Conservation (phyloP, 192 early-diverging fungal species). For the Coemansia aciculifera region DNA sequence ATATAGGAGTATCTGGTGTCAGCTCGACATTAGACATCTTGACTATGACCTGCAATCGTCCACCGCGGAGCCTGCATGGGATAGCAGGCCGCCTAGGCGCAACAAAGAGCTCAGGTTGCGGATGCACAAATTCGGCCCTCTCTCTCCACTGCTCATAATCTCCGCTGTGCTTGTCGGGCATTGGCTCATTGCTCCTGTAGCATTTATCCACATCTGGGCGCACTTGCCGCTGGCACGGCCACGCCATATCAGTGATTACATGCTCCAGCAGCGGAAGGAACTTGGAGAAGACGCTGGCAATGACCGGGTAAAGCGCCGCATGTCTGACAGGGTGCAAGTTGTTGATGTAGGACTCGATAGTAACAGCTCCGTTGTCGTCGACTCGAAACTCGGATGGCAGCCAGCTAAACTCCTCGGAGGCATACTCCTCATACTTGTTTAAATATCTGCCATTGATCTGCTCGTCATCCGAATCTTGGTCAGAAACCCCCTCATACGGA, state of each 20-base stretch:
- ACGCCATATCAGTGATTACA: conserved; percentile 33
- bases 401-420: conserved; percentile 52
- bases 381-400: conserved; percentile 67
- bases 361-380: conserved; percentile 44
- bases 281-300: conserved; percentile 54
- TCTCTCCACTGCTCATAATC: neutral
- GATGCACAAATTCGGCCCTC: conserved; percentile 16
- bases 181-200: neutral
- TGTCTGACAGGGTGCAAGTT: conserved; percentile 62
- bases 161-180: neutral
- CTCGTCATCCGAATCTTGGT: neutral
- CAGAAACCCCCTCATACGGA: neutral
- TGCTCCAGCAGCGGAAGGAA: conserved; percentile 70
- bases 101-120: conserved; percentile 40
- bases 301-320: conserved; percentile 53
- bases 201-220: neutral
- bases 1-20: conserved; percentile 58
- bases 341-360: conserved; percentile 69
- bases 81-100: conserved; percentile 19
- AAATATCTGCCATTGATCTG: neutral
- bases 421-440: neutral
- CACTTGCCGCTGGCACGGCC: neutral
- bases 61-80: conserved; percentile 35
- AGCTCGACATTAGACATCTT: conserved; percentile 63
- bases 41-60: conserved; percentile 42